Evolutionary conservation across 495 filamentous ascomycete species (phyloP).

Genomic region (Hyaloscypha variabilis): DNA sequence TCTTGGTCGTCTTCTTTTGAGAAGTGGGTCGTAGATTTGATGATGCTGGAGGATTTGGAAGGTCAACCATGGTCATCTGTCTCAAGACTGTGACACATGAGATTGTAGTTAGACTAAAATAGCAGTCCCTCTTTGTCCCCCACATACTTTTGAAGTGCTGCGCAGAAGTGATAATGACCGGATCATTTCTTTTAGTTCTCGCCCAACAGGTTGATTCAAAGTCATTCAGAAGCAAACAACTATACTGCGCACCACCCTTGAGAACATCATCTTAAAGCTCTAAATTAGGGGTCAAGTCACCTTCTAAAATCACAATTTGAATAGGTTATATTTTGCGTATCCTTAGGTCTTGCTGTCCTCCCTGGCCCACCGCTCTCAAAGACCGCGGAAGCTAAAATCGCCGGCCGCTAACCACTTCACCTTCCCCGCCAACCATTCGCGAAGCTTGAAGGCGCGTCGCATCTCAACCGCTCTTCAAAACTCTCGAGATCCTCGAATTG

Average conservation of each 20-base stretch:
- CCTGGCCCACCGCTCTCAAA: not conserved
- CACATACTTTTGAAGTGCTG: not conserved
- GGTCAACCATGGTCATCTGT: conserved; percentile 16
- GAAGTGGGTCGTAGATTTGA: conserved; percentile 28
- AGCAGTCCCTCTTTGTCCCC: conserved; percentile 34
- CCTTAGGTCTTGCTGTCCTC: not conserved
- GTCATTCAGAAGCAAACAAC: too few relatives aligned
- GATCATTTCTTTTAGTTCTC: not conserved
- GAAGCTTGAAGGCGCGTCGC: too few relatives aligned
- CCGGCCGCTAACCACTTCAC: not conserved
- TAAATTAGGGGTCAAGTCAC: too few relatives aligned
- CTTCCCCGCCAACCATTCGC: not conserved
- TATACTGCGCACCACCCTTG: too few relatives aligned
- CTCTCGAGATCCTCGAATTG: not conserved
- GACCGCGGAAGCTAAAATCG: not conserved
- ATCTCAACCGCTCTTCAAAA: not conserved
- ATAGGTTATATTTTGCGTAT: too few relatives aligned
- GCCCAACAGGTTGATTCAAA: too few relatives aligned
- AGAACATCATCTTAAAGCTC: too few relatives aligned
- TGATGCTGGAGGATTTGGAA: conserved; percentile 29
- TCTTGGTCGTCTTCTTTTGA: conserved; percentile 18
- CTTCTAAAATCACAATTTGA: too few relatives aligned
- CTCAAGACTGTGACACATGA: conserved; percentile 23
- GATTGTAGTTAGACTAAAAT: conserved; percentile 37
- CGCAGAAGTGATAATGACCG: not conserved